Percentiles rank a stretch among this genome's conserved stretches.
These are phyloP conservation scores for Saturnispora galanensis DNA, from an alignment of 805 yeast species.

Conservation along the genomic window DNA sequence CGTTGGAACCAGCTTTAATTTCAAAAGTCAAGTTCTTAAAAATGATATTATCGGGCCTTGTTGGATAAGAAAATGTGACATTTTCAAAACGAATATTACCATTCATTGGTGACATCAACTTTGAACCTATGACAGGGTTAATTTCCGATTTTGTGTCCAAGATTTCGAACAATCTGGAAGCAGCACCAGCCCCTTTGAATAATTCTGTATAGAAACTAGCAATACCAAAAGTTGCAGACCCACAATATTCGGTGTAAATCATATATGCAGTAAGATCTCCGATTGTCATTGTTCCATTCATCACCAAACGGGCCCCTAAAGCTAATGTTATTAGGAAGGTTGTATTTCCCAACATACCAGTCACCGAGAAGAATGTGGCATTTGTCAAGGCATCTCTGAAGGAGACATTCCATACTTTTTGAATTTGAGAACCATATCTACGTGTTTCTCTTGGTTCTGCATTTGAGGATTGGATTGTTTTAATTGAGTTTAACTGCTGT, in stretches of 20 bases:
- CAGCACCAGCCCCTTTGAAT: constrained; percentile 97
- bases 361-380: constrained; percentile 70
- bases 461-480: constrained; percentile 84
- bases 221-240: constrained; percentile 81
- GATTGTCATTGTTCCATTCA: constrained; percentile 60
- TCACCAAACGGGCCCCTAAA: constrained; percentile 73
- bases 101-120: constrained; percentile 28
- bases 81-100: constrained; percentile 59
- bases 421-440: constrained; percentile 61
- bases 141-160: constrained; percentile 73
- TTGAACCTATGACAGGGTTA: constrained; percentile 52
- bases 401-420: constrained; percentile 60
- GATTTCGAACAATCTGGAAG: constrained; percentile 81
- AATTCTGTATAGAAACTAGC: constrained; percentile 88
- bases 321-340: constrained; percentile 68
- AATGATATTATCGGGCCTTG: constrained; percentile 63
- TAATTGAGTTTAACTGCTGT: constrained; percentile 77
- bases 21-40: constrained; percentile 55
- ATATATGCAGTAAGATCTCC: constrained; percentile 90
- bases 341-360: constrained; percentile 76
- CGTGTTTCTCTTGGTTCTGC: constrained; percentile 75
- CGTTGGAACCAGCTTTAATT: constrained; percentile 74
- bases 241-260: constrained; percentile 94
- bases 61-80: constrained; percentile 73
- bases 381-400: constrained; percentile 72